Conservation (phyloP, 352 stramenopile genomes). For the Globisporangium lucens region DNA sequence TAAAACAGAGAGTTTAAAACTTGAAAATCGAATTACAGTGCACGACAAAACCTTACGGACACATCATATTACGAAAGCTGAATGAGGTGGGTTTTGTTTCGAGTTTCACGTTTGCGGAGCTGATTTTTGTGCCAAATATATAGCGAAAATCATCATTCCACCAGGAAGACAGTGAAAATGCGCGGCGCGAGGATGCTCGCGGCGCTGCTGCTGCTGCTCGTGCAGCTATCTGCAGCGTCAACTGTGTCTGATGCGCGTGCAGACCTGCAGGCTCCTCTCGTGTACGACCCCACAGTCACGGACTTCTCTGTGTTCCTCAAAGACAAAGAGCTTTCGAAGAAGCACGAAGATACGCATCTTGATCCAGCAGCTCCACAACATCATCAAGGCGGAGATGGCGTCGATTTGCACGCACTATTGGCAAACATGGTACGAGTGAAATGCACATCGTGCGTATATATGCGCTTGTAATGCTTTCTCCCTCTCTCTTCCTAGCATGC, state of each 20-base stretch:
- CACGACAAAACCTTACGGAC: too few relatives aligned
- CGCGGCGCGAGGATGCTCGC: not conserved
- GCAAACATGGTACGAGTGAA: conserved; percentile 15
- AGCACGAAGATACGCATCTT: not conserved
- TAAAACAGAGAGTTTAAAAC: not conserved
- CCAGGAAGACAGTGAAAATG: not conserved
- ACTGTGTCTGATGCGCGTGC: not conserved
- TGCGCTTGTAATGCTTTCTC: too few relatives aligned
- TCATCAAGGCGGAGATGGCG: not conserved
- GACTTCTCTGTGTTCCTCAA: conserved; percentile 1
- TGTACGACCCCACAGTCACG: conserved; percentile 15
- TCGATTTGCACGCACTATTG: conserved; percentile 12
- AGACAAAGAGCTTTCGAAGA: not conserved
- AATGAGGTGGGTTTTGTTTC: too few relatives aligned
- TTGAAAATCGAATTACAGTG: not conserved
- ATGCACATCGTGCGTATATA: not conserved
- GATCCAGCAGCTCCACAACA: not conserved
- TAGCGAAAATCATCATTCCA: not conserved
- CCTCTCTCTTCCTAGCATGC: too few relatives aligned
- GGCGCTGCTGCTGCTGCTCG: not conserved
- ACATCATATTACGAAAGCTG: too few relatives aligned
- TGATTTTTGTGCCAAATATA: too few relatives aligned
- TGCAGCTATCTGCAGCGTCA: not conserved
- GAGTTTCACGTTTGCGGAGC: too few relatives aligned
- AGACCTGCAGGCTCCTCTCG: not conserved